Evolutionary conservation across 495 filamentous ascomycete genomes (phyloP), one percentile per base, ranked within the genome.

Genomic region (Neurospora tetrasperma): DNA sequence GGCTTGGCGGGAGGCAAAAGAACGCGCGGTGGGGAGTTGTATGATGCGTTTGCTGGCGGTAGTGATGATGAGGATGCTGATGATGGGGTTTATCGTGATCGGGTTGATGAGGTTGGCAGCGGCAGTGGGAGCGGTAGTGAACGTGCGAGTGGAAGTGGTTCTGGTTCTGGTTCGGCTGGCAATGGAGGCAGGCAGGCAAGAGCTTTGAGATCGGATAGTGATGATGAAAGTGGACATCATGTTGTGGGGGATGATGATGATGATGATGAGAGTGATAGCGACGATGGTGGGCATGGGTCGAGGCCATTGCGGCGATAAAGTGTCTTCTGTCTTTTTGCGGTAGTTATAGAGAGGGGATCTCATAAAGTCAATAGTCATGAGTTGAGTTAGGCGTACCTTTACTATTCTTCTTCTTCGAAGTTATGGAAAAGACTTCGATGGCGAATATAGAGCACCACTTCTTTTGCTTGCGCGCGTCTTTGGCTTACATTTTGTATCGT

Each of bases 41-140:
- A 99, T 82, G 93, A 98, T 86, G 93, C 96, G 42, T 97, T 97
- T 87, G 92, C 94, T 9, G 90, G 92, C 75, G 87, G 88, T 54
- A 86, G 87, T 71, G 85, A 88, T 73, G 94, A 96, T 72, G 93
- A 78, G 5, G 78, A 78, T 42, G 77, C 75, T 7, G 75, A 74
- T 35, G 72, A 76, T 42, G 74, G 41, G 12, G 48, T 70, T 23
- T 76, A 79, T 69, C 62, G 76, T 27, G 76, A 76, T 71, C 71
- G 74, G 70, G 44, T 39, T 44, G 9, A 20, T 35, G 69, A 20
- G 42, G 18, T 20, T 69, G 70, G 40, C 70, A 69, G 72, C 42
- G 27, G 31, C 43, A 69, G 40, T 43, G 59, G 41, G 70, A 72
- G 12, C 42, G 69, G 38, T 46, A 62, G 71, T 71, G 54, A 23